Conservation (phyloP, 2,329 filamentous ascomycete genomes). For the Cladosporium sp. region DNA sequence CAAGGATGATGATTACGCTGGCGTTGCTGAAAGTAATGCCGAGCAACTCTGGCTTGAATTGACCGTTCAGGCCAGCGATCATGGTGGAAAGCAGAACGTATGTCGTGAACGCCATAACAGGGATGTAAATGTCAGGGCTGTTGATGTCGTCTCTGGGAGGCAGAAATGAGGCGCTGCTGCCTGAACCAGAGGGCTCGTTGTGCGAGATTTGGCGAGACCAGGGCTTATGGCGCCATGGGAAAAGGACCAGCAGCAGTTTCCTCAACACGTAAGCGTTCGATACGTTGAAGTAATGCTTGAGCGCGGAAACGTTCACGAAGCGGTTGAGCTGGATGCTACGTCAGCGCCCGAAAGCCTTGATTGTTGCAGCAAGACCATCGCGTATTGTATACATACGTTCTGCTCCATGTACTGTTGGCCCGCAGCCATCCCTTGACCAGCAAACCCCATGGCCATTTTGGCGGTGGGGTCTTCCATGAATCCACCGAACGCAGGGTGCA, state of each 20-base stretch:
- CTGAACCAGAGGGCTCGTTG: slow-evolving; percentile 52
- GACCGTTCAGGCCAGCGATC: slow-evolving; percentile 78
- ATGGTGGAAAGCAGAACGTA: slow-evolving; percentile 93
- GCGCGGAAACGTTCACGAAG: slow-evolving; percentile 84
- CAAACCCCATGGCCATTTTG: slow-evolving; percentile 91
- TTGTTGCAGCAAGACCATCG: neutral
- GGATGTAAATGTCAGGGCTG: slow-evolving; percentile 99
- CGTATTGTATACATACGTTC: slow-evolving; percentile 54
- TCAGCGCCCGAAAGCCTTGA: neutral
- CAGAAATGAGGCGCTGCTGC: slow-evolving; percentile 63
- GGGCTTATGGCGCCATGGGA: slow-evolving; percentile 95
- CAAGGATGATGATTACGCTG: slow-evolving; percentile 73
- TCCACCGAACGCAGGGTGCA: slow-evolving; percentile 65
- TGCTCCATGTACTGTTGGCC: slow-evolving; percentile 93
- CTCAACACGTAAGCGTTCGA: slow-evolving; percentile 93
- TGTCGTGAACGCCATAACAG: slow-evolving; percentile 94
- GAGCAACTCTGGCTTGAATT: slow-evolving; percentile 89
- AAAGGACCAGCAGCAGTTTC: slow-evolving; percentile 88
- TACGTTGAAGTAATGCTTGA: slow-evolving; percentile 99
- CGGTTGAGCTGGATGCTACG: slow-evolving; percentile 54
- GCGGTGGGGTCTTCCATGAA: slow-evolving; percentile 96
- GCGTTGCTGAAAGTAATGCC: slow-evolving; percentile 83
- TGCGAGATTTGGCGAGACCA: slow-evolving; percentile 85
- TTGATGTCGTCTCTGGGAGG: slow-evolving; percentile 94
- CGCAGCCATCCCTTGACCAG: slow-evolving; percentile 65